Evolutionary conservation across 768 basidiomycete genomes (phyloP), one percentile per base, ranked within the genome.

Genomic region (Mycena capillaripes): DNA sequence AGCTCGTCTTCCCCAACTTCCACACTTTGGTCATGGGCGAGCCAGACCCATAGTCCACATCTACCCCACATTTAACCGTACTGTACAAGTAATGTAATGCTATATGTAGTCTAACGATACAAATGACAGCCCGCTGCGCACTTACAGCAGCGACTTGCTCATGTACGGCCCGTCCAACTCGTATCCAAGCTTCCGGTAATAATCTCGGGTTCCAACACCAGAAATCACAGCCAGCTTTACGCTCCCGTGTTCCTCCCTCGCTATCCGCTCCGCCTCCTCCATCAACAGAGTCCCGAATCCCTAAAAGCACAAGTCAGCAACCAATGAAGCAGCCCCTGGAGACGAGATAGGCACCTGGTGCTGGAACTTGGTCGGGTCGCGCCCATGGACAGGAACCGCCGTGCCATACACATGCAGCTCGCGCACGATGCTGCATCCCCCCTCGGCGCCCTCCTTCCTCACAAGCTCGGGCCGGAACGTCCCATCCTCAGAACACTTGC

Each of bases 201-300:
- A 99, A 81, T 97, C 97, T 78, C 98, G 88, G 16, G 98, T 99
- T 23, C 98, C 98, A 71, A 99, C 97, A 72, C 69, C 97, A 44
- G 97, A 97, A 75, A 99, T 99, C 70, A 99, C 97, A n/a, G 94
- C 98, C 38, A 99, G 83, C 83, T 99, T 97, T 72, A 93, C 86
- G 81, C 96, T 98, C 23, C 95, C 97, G 77, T 99, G 98, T 80
- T 99, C 98, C 78, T 98, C 97, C 75, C 93, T 86, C 29, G 98
- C 97, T 86, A 99, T 99, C 77, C 97, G 89, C 82, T 99, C 98
- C 11, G 98, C 98, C 84, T 99, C 98, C 80, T 99, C 98, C 98
- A 99, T 99, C 72, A 99, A 84, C 72, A 99, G 81, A 34, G 97
- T 98, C 16, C 98, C 98, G 81, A 99, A 98, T 10, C 98, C 98